Base-by-base conservation (phyloP, 805 yeast species). In the Cyberlindnera mrakii region DNA sequence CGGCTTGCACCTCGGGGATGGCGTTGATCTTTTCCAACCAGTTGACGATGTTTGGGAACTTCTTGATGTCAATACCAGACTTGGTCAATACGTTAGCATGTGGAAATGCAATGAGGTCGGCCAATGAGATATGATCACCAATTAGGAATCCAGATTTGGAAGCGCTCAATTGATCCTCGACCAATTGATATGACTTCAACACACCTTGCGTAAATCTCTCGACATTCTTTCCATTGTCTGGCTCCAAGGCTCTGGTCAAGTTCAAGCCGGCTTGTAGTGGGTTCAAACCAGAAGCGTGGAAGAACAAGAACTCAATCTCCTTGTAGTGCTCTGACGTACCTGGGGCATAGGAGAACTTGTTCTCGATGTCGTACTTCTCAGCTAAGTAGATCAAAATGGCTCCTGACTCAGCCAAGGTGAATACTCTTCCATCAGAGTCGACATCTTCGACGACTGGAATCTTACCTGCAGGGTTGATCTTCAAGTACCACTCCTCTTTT, bases 221-320 rank as follows among this genome's bases (percentile, higher is more conserved):
- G 16, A 44, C 19, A 17, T 45, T 45, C n/a, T 68, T 62, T 33
- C 72, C 66, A 6, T 68, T 82, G 49, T 72, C 75, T 14, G 68
- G 57, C 51, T 76, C 82, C 0, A 65, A 58, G 6, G 78, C 72
- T 52, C 48, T 69, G 13, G 52, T 33, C 4, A 42, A 18, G 44
- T 49, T 45, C 53, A 75, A 78, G 52, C 75, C 80, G n/a, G 83
- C 82, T 52, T 72, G 78, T 70, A 72, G 75, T 43, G 82, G 83
- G 37, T 81, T 80, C 19, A 73, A 54, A 6, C 74, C 75, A 47
- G 80, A 75, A 65, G 74, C 72, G 54, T 77, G 84, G 68, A 76
- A 80, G 44, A 70, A 67, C 6, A 74, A 48, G 67, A 77, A 68
- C 49, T 77, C 80, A 50, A 72, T 57, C 55, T 72, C 68, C 50